Evolutionary conservation across 371 early-diverging fungal genomes (phyloP).

Genomic region (Smittium culicis): DNA sequence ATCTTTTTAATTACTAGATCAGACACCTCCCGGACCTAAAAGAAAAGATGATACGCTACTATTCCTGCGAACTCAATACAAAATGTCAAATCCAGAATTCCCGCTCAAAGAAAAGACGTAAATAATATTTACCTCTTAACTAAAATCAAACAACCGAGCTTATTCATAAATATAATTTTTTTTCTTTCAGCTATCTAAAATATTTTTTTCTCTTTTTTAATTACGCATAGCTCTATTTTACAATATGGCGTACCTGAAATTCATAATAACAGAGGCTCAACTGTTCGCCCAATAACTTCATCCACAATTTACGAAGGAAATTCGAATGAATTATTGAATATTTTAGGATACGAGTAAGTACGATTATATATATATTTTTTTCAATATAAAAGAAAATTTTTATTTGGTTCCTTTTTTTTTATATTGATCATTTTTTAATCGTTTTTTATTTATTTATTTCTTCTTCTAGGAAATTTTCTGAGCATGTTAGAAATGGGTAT

Average conservation of each 20-base stretch:
- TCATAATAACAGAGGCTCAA: conserved; percentile 1
- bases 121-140: too few species aligned
- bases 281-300: conserved; percentile 4
- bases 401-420: too few species aligned
- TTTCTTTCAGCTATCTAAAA: background rate
- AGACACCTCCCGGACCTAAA: conserved; percentile 10
- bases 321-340: background rate
- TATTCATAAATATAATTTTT: background rate
- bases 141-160: too few species aligned
- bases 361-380: background rate
- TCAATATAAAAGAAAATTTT: too few species aligned
- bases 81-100: conserved; percentile 2
- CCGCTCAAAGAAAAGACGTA: conserved; percentile 1
- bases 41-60: conserved; percentile 10
- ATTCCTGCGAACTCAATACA: conserved; percentile 1
- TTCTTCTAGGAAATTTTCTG: conserved; percentile 11
- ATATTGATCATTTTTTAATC: too few species aligned
- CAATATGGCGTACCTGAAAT: conserved; percentile 8
- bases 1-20: too few species aligned
- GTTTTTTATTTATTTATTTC: too few species aligned
- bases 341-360: conserved; percentile 9
- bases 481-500: conserved; percentile 28
- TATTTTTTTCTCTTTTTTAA: too few species aligned
- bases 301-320: background rate
- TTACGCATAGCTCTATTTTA: background rate